These are phyloP conservation scores for Pinus tabuliformis DNA, from an alignment of 75 land plant species.

Conservation along the genomic window DNA sequence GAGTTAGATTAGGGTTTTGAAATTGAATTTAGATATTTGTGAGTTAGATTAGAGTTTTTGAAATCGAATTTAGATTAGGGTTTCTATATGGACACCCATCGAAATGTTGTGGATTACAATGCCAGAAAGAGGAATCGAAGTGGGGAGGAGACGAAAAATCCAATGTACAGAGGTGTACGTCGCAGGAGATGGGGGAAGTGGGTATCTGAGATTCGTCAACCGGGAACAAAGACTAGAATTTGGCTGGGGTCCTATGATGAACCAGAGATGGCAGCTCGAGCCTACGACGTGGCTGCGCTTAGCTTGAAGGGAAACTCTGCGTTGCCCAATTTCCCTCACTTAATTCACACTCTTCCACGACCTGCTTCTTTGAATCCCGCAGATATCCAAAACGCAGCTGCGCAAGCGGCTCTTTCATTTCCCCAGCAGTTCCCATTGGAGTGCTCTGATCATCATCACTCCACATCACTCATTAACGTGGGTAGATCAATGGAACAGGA, in stretches of 20 bases:
- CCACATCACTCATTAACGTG: too few species aligned
- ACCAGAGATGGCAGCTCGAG: constrained; percentile 45
- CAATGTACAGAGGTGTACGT: constrained; percentile 32
- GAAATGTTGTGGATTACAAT: too few species aligned
- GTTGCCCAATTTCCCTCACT: constrained; percentile 32
- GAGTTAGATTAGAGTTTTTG: too few species aligned
- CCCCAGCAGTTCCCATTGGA: too few species aligned
- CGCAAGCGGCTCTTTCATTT: constrained; percentile 10
- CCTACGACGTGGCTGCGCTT: constrained; percentile 42
- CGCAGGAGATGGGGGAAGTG: constrained; percentile 40
- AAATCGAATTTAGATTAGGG: too few species aligned
- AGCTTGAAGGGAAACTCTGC: constrained; percentile 25
- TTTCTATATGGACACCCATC: too few species aligned
- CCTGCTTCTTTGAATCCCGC: constrained; percentile 12
- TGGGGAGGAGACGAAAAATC: too few species aligned
- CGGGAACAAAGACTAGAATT: constrained; percentile 30
- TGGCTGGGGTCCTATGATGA: constrained; percentile 43
- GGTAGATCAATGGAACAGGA: too few species aligned
- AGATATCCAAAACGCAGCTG: constrained; percentile 29
- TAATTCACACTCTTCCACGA: constrained; percentile 11
- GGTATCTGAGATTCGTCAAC: constrained; percentile 47
- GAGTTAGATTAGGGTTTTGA: too few species aligned
- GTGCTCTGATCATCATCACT: too few species aligned
- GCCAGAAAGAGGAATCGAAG: too few species aligned
- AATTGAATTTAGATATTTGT: too few species aligned